phyloP scores from a whole-genome alignment of 768 basidiomycete species.

The Nevesoporus exiguus region DNA sequence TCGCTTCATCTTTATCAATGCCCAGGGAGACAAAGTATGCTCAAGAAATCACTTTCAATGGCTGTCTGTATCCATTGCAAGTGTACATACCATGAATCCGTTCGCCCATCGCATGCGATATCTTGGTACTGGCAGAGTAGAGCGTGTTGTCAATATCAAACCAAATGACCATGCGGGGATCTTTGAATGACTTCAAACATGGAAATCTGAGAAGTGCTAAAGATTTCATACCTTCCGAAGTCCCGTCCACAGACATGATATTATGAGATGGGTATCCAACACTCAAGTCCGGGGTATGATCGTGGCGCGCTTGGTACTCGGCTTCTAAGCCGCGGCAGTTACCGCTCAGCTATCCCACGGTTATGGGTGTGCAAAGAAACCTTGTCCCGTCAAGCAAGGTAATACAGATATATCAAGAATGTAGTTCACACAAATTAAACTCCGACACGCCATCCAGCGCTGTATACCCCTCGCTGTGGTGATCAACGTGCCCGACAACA shows the following conservation, averaged over 20 bases:
- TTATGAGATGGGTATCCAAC: conserved; percentile 25
- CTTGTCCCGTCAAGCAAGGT: no score
- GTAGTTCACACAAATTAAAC: conserved; percentile 24
- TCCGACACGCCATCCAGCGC: conserved; percentile 19
- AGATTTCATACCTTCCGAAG: conserved; percentile 23
- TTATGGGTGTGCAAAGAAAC: no score
- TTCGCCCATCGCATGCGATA: conserved; percentile 75
- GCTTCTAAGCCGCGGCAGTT: no score
- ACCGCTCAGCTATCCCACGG: no score
- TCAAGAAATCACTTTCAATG: conserved; percentile 23
- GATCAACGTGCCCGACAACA: conserved; percentile 31
- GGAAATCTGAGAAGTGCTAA: not conserved
- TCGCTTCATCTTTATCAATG: conserved; percentile 63
- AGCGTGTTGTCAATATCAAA: conserved; percentile 89
- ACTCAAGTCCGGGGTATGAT: no score
- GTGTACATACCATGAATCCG: conserved; percentile 63
- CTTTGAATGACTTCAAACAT: conserved; percentile 24
- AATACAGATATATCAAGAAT: conserved; percentile 17
- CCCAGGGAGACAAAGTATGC: conserved; percentile 75
- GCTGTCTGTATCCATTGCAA: not conserved
- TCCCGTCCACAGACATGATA: conserved; percentile 21
- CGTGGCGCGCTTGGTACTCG: no score
- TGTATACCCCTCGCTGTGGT: conserved; percentile 15
- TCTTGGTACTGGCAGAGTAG: conserved; percentile 72
- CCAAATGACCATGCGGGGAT: conserved; percentile 65